Evolutionary conservation across 352 stramenopile genomes (phyloP), one percentile per base, ranked within the genome.

Genomic region (Globisporangium spiculum): DNA sequence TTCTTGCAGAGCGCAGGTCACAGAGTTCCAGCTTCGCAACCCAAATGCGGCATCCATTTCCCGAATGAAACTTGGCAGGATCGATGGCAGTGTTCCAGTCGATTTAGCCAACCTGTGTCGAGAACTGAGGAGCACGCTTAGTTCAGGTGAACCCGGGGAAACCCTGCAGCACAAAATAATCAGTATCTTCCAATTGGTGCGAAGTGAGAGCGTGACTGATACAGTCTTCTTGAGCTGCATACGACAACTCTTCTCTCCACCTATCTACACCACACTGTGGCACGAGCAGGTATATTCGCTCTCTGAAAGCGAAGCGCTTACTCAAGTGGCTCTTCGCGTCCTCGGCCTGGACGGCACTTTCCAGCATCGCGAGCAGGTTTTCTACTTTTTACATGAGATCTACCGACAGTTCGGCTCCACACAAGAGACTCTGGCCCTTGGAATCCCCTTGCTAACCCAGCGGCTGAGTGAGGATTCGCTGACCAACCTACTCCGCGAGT

Each of bases 391-490:
- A 18, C 41, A 30, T 1, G 24, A 16, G 9, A 34, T 57, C 3
- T 66, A 38, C 1, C 27, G 9, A 12, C 20, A 38, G 3, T 12
- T 24, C 5, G 27, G 18, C 9, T 34, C 4, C 7, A n/a, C 46
- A 6, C 46, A 50, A 14, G 20, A 3, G 18, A n/a, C 41, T 4
- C 22, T 38, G 6, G 60, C 10, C 7, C 14, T 2, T 14, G 60
- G 38, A 7, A 65, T 65, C 5, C 41, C 24, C 6, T 30, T 66
- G 18, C 1, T 66, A 4, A 48, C 46, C 1, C 60, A 66, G 27
- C 20, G 27, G 1, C 18, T 66, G 27, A 66, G 60, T n/a, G 44
- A 58, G 7, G 60, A 55, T 26, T 56, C 50, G 18, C 9, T 56
- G 50, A 56, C n/a, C 0, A 12, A 16, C 50, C 50, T 56, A 7